phyloP scores from a whole-genome alignment of 2,329 filamentous ascomycete genomes.

The Cryphonectria naterciae region DNA sequence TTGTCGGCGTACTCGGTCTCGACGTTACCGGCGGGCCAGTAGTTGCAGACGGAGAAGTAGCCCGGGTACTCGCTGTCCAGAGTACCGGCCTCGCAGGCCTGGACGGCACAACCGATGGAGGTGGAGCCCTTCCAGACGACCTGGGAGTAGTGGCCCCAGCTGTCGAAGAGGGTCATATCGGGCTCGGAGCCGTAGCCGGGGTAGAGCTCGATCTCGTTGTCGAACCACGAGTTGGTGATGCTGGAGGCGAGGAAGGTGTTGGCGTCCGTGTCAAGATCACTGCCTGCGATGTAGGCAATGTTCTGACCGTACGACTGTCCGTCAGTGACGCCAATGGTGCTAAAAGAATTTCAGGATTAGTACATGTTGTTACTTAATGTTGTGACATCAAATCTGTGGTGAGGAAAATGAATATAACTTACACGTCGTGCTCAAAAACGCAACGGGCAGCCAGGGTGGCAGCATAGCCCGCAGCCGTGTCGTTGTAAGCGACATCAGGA shows the following conservation, averaged over 20 bases:
- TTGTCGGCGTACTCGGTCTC: slow-evolving; percentile 55
- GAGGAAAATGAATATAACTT: slow-evolving; percentile 45
- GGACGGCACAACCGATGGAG: slow-evolving; percentile 65
- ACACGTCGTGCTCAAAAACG: slow-evolving; percentile 77
- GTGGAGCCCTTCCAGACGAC: slow-evolving; percentile 70
- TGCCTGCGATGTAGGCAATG: slow-evolving; percentile 68
- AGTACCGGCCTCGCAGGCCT: slow-evolving; percentile 57
- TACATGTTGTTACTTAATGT: not conserved
- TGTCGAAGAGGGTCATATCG: slow-evolving; percentile 63
- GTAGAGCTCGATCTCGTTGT: slow-evolving; percentile 69
- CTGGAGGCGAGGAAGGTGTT: slow-evolving; percentile 65
- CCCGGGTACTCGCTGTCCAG: slow-evolving; percentile 54
- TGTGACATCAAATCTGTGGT: not conserved
- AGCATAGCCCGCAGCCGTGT: slow-evolving; percentile 66
- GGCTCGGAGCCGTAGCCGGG: slow-evolving; percentile 66
- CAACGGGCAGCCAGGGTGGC: slow-evolving; percentile 66
- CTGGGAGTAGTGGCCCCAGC: slow-evolving; percentile 78
- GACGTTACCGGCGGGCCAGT: slow-evolving; percentile 71
- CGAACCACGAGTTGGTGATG: slow-evolving; percentile 88
- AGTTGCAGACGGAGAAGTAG: slow-evolving; percentile 91
- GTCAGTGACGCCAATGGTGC: slow-evolving; percentile 59
- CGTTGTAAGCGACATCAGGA: slow-evolving; percentile 66
- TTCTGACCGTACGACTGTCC: slow-evolving; percentile 77
- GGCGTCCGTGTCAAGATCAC: slow-evolving; percentile 47
- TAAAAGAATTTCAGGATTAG: slow-evolving; percentile 35